These are phyloP conservation scores for Fonsecaea monophora DNA, from an alignment of 2,329 filamentous ascomycete species.

Conservation along the genomic window DNA sequence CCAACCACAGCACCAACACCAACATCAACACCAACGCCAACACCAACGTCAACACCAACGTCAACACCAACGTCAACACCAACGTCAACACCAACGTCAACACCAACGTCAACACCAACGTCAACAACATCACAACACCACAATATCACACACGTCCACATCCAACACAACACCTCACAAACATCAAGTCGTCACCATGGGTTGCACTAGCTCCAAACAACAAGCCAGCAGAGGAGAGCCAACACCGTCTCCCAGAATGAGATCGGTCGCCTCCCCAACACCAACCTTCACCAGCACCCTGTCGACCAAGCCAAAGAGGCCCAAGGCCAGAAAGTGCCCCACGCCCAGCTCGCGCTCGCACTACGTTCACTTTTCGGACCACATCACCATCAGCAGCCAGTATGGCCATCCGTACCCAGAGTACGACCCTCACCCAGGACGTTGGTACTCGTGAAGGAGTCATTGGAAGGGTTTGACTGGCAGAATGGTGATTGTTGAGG, in stretches of 20 bases:
- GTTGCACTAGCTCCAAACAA: constrained; percentile 10
- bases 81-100: background rate
- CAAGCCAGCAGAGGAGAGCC: background rate
- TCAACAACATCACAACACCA: background rate
- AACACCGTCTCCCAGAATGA: background rate
- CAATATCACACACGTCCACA: background rate
- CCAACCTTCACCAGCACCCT: background rate
- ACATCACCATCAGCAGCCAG: constrained; percentile 2
- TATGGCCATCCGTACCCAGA: constrained; percentile 2
- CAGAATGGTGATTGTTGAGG: too few relatives aligned
- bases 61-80: background rate
- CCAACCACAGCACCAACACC: too few relatives aligned
- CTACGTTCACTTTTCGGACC: background rate
- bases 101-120: background rate
- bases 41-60: too few relatives aligned
- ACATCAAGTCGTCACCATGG: constrained; percentile 1
- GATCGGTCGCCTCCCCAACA: background rate
- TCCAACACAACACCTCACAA: constrained; percentile 10
- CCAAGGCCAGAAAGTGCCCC: background rate
- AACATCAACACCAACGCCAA: background rate
- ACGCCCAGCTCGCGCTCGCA: background rate
- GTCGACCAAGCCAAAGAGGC: background rate
- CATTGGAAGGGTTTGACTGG: background rate
- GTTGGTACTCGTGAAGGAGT: background rate
- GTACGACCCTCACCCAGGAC: background rate